Base-by-base conservation (phyloP, 2,329 filamentous ascomycete genomes). In the Nigrograna mackinnonii region DNA sequence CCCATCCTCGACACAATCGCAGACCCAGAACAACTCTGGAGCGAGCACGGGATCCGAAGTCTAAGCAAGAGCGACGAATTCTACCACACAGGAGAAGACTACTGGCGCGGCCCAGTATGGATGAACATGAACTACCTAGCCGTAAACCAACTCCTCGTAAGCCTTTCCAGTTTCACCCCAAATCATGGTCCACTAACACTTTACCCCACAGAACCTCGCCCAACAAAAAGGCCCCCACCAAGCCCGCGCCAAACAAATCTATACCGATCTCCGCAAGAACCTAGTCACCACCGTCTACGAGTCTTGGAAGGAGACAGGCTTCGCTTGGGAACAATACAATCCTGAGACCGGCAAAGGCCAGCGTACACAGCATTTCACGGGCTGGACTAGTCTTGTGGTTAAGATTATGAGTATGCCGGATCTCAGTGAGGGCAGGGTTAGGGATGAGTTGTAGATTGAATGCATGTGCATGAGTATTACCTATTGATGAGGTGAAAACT, bases 261-360 rank as follows among this genome's bases (percentile, higher is more conserved):
- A 96, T 72, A 82, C 75, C 19, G 75, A 80, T 24, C 79, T 97
- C 32, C 83, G 94, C 41, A 82, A 80, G 67, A 97, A 96, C 63
- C 73, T 99, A 11, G 87, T 97, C 34, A 80, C 91, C 38, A 97
- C 91, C 2, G 87, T 97, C 12, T 96, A 87, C 74, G 80, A 85
- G 44, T 85, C 85, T 66, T 99, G 92, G 92, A 77, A 85, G 64
- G 83, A 89, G 62, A 97, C 94, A 0, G 92, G 92, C 14, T 97
- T 97, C 66, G 94, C 92, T 0, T 99, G 92, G 92, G 94, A 99
- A 72, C 94, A 99, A 73, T 99, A 97, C 69, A 89, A 95, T 66
- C 90, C 91, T 0, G 90, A 96, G 58, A 95, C 89, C 3, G 94
- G 94, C 34, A 81, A 82, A 39, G 94, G 94, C n/a, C 92, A 97